Conservation (phyloP, 2,329 filamentous ascomycete species). For the Microsporum ferrugineum region DNA sequence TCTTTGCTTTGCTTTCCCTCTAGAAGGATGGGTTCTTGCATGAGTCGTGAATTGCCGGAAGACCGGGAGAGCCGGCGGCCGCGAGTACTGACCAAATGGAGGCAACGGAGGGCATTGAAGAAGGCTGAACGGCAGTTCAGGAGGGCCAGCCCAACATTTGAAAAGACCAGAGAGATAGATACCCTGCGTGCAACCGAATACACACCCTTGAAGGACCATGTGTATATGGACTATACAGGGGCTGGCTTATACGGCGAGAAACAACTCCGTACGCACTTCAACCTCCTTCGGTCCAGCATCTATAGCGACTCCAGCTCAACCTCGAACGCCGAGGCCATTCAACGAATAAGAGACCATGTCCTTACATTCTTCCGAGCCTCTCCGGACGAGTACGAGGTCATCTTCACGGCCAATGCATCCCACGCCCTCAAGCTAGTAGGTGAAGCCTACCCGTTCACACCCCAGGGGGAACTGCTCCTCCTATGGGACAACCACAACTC, state of each 20-base stretch:
- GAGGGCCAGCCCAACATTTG: constrained; percentile 7
- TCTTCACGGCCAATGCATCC: constrained; percentile 53
- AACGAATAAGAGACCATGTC: constrained; percentile 43
- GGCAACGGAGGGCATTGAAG: neutral
- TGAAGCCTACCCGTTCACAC: constrained; percentile 10
- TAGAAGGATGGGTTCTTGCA: neutral
- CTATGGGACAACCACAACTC: constrained; percentile 50
- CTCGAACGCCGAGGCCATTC: constrained; percentile 46
- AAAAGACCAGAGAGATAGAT: constrained; percentile 6
- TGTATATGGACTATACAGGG: constrained; percentile 12
- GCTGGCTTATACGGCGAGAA: constrained; percentile 10
- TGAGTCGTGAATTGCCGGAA: neutral
- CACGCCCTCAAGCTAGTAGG: constrained; percentile 52
- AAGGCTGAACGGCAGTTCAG: constrained; percentile 9
- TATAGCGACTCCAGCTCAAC: constrained; percentile 61
- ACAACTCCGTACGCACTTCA: constrained; percentile 10
- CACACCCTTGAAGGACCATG: constrained; percentile 8
- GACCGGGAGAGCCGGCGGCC: neutral
- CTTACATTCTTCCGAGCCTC: constrained; percentile 49
- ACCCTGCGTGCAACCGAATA: constrained; percentile 10
- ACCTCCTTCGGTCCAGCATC: constrained; percentile 34
- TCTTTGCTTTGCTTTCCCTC: neutral
- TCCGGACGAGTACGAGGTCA: constrained; percentile 47
- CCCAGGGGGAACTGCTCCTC: constrained; percentile 43
- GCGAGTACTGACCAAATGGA: neutral